Evolutionary conservation across 2,329 filamentous ascomycete genomes (phyloP).

Genomic region (Hawksworthiomyces lignivorus): DNA sequence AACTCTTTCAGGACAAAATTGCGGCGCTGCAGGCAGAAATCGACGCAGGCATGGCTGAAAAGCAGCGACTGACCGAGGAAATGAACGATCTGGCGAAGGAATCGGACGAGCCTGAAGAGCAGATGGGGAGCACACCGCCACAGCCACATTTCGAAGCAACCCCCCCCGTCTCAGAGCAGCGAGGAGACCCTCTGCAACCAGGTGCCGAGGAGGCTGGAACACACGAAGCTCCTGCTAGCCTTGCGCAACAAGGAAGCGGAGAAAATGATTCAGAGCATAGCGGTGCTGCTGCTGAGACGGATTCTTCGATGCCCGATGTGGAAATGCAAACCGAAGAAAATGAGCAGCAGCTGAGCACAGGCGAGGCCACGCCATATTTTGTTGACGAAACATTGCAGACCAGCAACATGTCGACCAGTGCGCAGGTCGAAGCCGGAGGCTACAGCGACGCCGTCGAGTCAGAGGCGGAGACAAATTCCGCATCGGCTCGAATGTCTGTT

Average conservation of each 20-base stretch:
- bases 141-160: too few species aligned
- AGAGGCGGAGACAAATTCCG: not conserved
- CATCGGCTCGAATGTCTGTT: not conserved
- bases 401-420: not conserved
- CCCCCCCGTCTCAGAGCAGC: too few species aligned
- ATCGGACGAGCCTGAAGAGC: conserved; percentile 20
- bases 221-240: too few species aligned
- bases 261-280: not conserved
- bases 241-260: too few species aligned
- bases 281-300: not conserved
- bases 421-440: not conserved
- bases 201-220: too few species aligned
- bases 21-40: conserved; percentile 41
- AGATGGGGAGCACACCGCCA: too few species aligned
- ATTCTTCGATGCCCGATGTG: too few species aligned
- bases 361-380: too few species aligned
- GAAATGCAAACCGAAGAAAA: too few species aligned
- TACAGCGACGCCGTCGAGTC: not conserved
- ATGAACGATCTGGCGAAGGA: conserved; percentile 29
- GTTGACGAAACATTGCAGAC: too few species aligned
- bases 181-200: too few species aligned
- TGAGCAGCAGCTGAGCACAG: too few species aligned
- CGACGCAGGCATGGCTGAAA: conserved; percentile 26
- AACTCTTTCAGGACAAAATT: conserved; percentile 38
- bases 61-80: conserved; percentile 24